Conservation (phyloP, 805 yeast species). For the Phaffomyces antillensis region DNA sequence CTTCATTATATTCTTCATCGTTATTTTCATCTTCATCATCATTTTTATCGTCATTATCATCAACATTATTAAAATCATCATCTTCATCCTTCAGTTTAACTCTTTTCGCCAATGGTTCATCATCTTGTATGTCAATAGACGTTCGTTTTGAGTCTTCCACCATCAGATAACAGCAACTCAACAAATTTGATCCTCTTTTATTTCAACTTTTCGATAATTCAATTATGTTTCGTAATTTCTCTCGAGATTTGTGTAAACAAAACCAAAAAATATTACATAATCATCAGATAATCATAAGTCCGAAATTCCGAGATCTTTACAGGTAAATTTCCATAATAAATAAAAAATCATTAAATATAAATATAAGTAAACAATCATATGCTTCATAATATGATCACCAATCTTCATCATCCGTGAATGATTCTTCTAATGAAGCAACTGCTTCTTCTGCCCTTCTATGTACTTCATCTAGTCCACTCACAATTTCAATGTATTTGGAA, state of each 20-base stretch:
- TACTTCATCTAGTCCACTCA: constrained; percentile 72
- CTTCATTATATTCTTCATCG: constrained; percentile 19
- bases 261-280: no score
- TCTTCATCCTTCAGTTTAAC: constrained; percentile 24
- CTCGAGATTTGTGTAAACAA: not conserved
- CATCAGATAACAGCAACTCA: not conserved
- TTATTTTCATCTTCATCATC: constrained; percentile 15
- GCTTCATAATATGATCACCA: constrained; percentile 4
- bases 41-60: constrained; percentile 18
- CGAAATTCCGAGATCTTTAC: not conserved
- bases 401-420: constrained; percentile 17
- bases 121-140: constrained; percentile 17
- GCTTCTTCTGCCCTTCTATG: constrained; percentile 60
- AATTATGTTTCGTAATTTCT: not conserved
- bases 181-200: no score
- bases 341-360: not conserved
- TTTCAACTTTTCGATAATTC: no score
- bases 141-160: constrained; percentile 13
- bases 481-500: constrained; percentile 57
- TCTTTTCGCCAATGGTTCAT: constrained; percentile 24
- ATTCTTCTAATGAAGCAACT: constrained; percentile 20
- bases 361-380: not conserved
- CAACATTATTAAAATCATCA: constrained; percentile 10
- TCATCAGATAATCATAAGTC: no score
- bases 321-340: not conserved